A percentile compares a stretch with the other conserved stretches of the same genome.
phyloP scores from a whole-genome alignment of 1,284 basidiomycete genomes.

The Peniophora sp. region DNA sequence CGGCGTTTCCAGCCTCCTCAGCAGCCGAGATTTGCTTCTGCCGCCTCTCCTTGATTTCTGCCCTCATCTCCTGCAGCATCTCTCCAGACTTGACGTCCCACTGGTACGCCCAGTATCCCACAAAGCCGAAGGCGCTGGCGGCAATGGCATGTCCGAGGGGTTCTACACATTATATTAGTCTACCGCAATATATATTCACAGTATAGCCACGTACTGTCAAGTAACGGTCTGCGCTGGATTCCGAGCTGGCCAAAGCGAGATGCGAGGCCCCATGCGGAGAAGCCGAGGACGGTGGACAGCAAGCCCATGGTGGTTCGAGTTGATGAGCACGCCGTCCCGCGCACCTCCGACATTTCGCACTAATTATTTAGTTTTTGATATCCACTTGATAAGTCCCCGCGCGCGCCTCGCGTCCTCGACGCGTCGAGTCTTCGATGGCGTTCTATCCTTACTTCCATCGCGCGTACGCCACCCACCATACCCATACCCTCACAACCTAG shows the following conservation, averaged over 20 bases:
- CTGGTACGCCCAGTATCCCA: slow-evolving; percentile 60
- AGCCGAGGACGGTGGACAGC: slow-evolving; percentile 67
- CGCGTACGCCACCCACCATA: not conserved
- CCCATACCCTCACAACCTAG: slow-evolving; percentile 6
- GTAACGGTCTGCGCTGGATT: slow-evolving; percentile 62
- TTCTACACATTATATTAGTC: slow-evolving; percentile 30
- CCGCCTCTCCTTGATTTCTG: slow-evolving; percentile 44
- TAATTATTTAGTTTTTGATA: too few relatives aligned
- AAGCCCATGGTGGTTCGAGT: slow-evolving; percentile 50
- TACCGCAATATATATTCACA: not conserved
- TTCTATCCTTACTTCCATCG: not conserved
- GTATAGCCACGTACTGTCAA: slow-evolving; percentile 48
- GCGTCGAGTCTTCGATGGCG: not conserved
- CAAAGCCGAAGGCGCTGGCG: slow-evolving; percentile 60
- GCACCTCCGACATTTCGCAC: too few relatives aligned
- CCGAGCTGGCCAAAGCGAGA: slow-evolving; percentile 76
- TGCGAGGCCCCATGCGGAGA: slow-evolving; percentile 72
- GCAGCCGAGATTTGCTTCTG: slow-evolving; percentile 17
- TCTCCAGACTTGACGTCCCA: slow-evolving; percentile 56
- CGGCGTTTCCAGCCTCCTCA: slow-evolving; percentile 8
- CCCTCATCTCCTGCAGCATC: slow-evolving; percentile 53
- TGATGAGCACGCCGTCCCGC: not conserved
- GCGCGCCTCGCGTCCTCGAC: not conserved
- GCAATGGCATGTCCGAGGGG: slow-evolving; percentile 54
- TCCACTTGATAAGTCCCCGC: not conserved